These are phyloP conservation scores for Boletus sp. DNA, from an alignment of 768 basidiomycete species.

Conservation along the genomic window DNA sequence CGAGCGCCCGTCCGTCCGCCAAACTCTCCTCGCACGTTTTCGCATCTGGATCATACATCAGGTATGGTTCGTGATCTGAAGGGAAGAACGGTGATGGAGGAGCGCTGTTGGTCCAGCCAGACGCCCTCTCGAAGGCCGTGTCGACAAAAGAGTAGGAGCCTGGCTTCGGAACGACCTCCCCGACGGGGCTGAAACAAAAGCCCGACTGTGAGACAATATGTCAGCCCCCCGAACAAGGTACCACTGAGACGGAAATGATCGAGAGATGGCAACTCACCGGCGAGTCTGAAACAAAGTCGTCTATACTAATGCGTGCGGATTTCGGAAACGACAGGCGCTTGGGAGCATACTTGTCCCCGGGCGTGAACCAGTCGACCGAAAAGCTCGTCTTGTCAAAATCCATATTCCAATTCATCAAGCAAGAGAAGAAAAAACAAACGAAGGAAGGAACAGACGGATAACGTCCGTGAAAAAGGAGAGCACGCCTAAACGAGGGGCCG, in stretches of 20 bases:
- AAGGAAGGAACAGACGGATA: slow-evolving; percentile 4
- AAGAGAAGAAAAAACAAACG: slow-evolving; percentile 3
- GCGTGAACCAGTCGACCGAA: slow-evolving; percentile 31
- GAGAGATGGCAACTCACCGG: slow-evolving; percentile 19
- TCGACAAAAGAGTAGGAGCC: slow-evolving; percentile 18
- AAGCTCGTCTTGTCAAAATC: slow-evolving; percentile 33
- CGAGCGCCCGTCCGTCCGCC: background rate
- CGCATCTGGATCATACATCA: slow-evolving; percentile 7
- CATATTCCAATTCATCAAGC: slow-evolving; percentile 21
- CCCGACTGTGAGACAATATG: slow-evolving; percentile 12
- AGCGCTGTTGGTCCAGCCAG: slow-evolving; percentile 20
- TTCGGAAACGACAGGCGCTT: slow-evolving; percentile 35
- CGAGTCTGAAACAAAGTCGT: slow-evolving; percentile 29
- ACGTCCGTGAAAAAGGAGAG: slow-evolving; percentile 1
- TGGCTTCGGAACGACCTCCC: slow-evolving; percentile 8
- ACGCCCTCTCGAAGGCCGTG: slow-evolving; percentile 15
- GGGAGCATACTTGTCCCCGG: slow-evolving; percentile 25
- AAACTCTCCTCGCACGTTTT: slow-evolving; percentile 3
- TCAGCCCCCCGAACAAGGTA: slow-evolving; percentile 1
- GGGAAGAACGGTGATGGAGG: slow-evolving; percentile 12
- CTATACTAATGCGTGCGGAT: slow-evolving; percentile 32
- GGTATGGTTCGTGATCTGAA: slow-evolving; percentile 1
- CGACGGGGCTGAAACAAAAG: slow-evolving; percentile 22
- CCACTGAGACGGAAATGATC: no score
- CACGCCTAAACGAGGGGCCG: background rate